These are phyloP conservation scores for Xylaria sp. DNA, from an alignment of 2,329 filamentous ascomycete species.

Conservation along the genomic window DNA sequence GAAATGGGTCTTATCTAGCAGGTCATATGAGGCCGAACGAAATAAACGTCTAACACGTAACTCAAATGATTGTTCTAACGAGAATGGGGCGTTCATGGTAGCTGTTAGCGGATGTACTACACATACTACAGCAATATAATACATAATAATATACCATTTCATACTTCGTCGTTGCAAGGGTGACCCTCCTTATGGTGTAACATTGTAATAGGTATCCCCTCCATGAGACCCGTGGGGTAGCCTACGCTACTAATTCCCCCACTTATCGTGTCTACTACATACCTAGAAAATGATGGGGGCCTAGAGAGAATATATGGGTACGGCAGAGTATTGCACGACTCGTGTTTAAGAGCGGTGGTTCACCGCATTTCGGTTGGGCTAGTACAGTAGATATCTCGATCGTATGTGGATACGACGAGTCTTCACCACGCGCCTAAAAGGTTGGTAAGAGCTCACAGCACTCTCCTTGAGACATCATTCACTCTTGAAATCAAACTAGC, in stretches of 20 bases:
- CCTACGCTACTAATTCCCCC: background rate
- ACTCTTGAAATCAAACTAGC: background rate
- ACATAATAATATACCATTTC: background rate
- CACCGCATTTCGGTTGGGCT: conserved; percentile 2
- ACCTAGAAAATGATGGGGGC: background rate
- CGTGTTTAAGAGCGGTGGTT: conserved; percentile 3
- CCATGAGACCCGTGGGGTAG: conserved; percentile 23
- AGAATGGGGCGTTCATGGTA: background rate
- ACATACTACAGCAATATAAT: background rate
- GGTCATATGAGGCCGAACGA: background rate
- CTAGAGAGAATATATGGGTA: conserved; percentile 17
- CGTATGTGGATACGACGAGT: background rate
- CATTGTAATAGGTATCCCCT: background rate
- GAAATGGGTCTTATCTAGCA: background rate
- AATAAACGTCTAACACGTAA: background rate
- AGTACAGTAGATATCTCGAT: background rate
- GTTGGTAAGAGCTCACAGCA: background rate
- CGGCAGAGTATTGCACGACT: conserved; percentile 7
- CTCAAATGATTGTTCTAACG: background rate
- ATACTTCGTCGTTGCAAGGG: background rate
- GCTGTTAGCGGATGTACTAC: background rate
- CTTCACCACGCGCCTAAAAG: background rate
- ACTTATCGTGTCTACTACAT: background rate
- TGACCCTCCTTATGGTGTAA: background rate
- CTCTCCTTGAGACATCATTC: background rate